phyloP scores from a whole-genome alignment of 208 protist species.

The Leishmania gerbilli region DNA sequence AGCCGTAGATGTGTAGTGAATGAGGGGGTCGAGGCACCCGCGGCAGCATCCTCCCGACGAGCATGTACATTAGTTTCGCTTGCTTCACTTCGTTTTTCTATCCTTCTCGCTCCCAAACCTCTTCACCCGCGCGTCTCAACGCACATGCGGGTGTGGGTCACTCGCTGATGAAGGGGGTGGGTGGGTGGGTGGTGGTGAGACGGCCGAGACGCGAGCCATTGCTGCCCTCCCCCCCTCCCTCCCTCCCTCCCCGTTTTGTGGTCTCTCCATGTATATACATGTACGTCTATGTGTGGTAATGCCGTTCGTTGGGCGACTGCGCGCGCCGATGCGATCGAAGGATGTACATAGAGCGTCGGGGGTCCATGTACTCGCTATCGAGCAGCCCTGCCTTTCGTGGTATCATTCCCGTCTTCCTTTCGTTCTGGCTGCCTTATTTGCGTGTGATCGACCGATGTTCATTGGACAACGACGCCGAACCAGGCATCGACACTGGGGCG shows the following conservation, averaged over 20 bases:
- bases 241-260: background rate
- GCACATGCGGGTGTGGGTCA: background rate
- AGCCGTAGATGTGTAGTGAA: background rate
- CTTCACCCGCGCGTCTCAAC: background rate
- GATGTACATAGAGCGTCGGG: background rate
- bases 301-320: background rate
- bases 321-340: background rate
- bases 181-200: background rate
- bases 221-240: background rate
- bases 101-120: too few relatives aligned
- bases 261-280: background rate
- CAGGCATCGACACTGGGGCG: too few relatives aligned
- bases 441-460: background rate
- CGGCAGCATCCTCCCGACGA: background rate
- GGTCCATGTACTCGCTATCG: too few relatives aligned
- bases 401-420: background rate
- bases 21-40: background rate
- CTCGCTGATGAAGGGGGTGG: background rate
- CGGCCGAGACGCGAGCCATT: background rate
- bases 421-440: background rate
- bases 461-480: background rate
- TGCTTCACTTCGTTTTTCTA: background rate
- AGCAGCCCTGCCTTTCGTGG: background rate
- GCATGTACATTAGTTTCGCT: background rate
- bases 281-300: background rate